A percentile compares a stretch with the other conserved stretches of the same genome.
These are phyloP conservation scores for Pilatotrama ljubarskyi DNA, from an alignment of 768 basidiomycete genomes.

Conservation along the genomic window DNA sequence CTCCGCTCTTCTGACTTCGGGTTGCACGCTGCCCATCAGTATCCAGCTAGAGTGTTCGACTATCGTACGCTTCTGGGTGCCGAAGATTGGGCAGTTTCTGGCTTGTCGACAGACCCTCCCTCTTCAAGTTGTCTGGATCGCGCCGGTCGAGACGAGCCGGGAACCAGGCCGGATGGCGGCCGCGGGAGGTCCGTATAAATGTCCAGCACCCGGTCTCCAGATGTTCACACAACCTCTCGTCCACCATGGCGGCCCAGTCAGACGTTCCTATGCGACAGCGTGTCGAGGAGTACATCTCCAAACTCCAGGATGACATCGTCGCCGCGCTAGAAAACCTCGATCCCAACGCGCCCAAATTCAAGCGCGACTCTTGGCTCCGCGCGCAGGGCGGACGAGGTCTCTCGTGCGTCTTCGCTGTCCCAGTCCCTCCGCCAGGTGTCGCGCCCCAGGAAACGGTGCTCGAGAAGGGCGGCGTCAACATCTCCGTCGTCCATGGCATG, in stretches of 20 bases:
- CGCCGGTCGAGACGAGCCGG: constrained; percentile 17
- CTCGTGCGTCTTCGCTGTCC: constrained; percentile 77
- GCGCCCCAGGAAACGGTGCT: constrained; percentile 51
- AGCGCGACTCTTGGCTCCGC: constrained; percentile 79
- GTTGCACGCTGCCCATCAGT: too few species aligned
- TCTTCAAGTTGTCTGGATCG: background rate
- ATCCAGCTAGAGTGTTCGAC: too few species aligned
- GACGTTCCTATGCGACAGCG: constrained; percentile 59
- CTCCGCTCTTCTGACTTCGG: too few species aligned
- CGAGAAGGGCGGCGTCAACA: constrained; percentile 96
- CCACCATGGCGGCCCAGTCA: constrained; percentile 8
- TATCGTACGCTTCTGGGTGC: background rate
- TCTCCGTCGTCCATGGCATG: constrained; percentile 85
- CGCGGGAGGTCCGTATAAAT: constrained; percentile 5
- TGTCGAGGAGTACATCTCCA: constrained; percentile 73
- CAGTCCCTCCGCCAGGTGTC: constrained; percentile 38
- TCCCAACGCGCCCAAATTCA: constrained; percentile 66
- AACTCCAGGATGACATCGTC: constrained; percentile 81
- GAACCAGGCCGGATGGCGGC: constrained; percentile 6
- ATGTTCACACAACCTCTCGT: background rate
- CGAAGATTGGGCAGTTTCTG: background rate
- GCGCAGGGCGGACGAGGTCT: constrained; percentile 72
- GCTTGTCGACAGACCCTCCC: background rate
- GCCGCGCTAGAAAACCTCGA: constrained; percentile 77
- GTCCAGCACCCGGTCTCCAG: background rate